Evolutionary conservation across 768 basidiomycete genomes (phyloP), one percentile per base, ranked within the genome.

Genomic region (Wakefieldia striispora): DNA sequence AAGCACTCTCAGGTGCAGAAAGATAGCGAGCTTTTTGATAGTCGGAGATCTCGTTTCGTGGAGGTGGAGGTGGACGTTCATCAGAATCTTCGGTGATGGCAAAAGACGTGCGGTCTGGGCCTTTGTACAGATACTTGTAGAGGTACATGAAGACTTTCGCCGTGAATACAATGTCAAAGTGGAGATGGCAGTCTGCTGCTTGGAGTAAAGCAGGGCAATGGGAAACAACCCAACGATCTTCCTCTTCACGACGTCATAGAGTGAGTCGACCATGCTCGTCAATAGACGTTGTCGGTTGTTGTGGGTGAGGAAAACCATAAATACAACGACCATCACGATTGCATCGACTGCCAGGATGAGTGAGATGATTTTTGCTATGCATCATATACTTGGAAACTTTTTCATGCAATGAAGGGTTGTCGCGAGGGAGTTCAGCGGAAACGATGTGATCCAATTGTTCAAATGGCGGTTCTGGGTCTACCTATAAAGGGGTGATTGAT

Each of bases 91-190:
- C 42, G 1, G 27, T 6, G 8, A 38, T 14, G 9, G 34, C 2
- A 14, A 46, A 46, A 11, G 26, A 26, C 4, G 21, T 19, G 20
- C 7, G 21, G 13, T 45, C 34, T 8, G 44, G 33, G 1, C 70
- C 67, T 66, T 73, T 72, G 43, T 71, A 66, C 14, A 72, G 62
- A 46, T 72, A 74, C 40, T 74, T 73, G 63, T 70, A 73, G 0
- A 72, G 49, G 46, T 75, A 75, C 39, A 69, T 66, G 43, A 75
- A 73, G 0, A 73, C 35, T 14, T 69, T 64, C 1, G 62, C 57
- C 0, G 64, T 58, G 34, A 47, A 59, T 0, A 67, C 63, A 10
- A 63, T 57, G 26, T 72, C 70, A 35, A 72, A 59, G 43, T 73
- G 72, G 35, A 74, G 67, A 48, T 75, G 72, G 35, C 70, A 73